These are phyloP conservation scores for Pleurotus eryngii DNA, from an alignment of 768 basidiomycete species.

Conservation along the genomic window DNA sequence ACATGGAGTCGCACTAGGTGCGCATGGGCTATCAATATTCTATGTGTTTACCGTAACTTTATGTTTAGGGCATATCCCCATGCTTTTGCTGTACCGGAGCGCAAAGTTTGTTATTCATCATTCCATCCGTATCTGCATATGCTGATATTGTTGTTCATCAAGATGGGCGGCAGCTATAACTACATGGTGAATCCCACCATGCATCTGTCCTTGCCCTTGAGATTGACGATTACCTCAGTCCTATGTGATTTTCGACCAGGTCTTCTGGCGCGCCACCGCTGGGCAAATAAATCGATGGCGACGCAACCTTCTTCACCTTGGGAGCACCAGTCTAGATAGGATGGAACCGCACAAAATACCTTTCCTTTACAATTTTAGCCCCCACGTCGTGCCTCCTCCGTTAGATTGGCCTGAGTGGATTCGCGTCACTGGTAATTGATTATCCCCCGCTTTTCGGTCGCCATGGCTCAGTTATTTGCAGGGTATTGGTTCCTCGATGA, in stretches of 20 bases:
- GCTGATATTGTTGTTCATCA: slow-evolving; percentile 10
- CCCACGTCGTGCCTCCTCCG: slow-evolving; percentile 85
- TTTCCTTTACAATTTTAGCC: slow-evolving; percentile 97
- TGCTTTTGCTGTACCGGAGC: slow-evolving; percentile 96
- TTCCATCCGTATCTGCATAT: background rate
- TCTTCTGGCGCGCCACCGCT: slow-evolving; percentile 94
- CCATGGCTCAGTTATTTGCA: slow-evolving; percentile 20
- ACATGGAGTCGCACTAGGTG: slow-evolving; percentile 93
- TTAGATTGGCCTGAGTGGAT: slow-evolving; percentile 99
- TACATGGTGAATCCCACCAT: slow-evolving; percentile 73
- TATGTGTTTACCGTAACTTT: background rate
- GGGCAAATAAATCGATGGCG: slow-evolving; percentile 97
- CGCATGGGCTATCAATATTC: background rate
- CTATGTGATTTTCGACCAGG: slow-evolving; percentile 96
- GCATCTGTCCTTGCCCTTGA: background rate
- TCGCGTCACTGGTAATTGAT: slow-evolving; percentile 69
- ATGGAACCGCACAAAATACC: slow-evolving; percentile 98
- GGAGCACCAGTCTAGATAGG: slow-evolving; percentile 84
- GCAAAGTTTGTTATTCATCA: slow-evolving; percentile 53
- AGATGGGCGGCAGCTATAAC: slow-evolving; percentile 97
- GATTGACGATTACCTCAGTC: slow-evolving; percentile 42
- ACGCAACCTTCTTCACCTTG: slow-evolving; percentile 68
- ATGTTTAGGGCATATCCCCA: slow-evolving; percentile 83
- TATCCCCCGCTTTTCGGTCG: background rate
- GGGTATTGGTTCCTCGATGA: slow-evolving; percentile 98